Percentiles rank a stretch among this genome's conserved stretches.
Evolutionary conservation across 768 basidiomycete species (phyloP).

Genomic region (Mycena amicta): DNA sequence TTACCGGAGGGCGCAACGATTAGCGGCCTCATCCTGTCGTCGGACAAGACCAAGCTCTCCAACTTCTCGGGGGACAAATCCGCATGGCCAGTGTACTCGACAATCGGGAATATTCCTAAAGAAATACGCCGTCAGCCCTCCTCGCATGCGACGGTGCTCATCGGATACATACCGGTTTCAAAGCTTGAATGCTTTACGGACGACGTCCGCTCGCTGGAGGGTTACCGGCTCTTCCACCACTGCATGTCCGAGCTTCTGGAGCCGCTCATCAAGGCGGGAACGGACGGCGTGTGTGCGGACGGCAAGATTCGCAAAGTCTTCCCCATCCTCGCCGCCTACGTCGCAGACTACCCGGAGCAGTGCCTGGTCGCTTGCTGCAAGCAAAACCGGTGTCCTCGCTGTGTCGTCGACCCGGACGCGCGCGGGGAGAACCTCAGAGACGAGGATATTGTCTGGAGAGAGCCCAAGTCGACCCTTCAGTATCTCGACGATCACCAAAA

Average conservation of each 20-base stretch:
- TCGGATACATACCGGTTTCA: slow-evolving; percentile 38
- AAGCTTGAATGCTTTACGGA: slow-evolving; percentile 31
- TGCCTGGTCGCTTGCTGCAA: slow-evolving; percentile 25
- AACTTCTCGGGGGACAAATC: slow-evolving; percentile 26
- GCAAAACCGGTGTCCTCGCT: slow-evolving; percentile 10
- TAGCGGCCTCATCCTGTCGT: slow-evolving; percentile 31
- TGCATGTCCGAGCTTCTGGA: slow-evolving; percentile 25
- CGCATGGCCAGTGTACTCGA: slow-evolving; percentile 29
- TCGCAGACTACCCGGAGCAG: slow-evolving; percentile 35
- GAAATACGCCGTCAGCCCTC: slow-evolving; percentile 26
- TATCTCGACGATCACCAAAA: neutral
- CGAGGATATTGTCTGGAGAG: neutral
- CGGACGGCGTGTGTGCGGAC: slow-evolving; percentile 34
- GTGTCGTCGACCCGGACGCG: slow-evolving; percentile 10
- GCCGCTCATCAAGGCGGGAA: slow-evolving; percentile 27
- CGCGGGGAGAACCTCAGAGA: slow-evolving; percentile 11
- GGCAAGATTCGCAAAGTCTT: slow-evolving; percentile 26
- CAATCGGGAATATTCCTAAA: slow-evolving; percentile 33
- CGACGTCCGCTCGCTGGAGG: slow-evolving; percentile 13
- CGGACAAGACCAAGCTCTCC: slow-evolving; percentile 34
- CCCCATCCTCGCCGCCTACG: slow-evolving; percentile 28
- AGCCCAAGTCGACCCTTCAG: neutral
- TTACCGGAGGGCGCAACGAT: slow-evolving; percentile 16
- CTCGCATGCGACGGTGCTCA: slow-evolving; percentile 28
- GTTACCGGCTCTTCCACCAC: slow-evolving; percentile 35